A percentile compares a stretch with the other conserved stretches of the same genome.
Conservation (phyloP, 2,329 filamentous ascomycete genomes). For the Fusarium tuaranense region DNA sequence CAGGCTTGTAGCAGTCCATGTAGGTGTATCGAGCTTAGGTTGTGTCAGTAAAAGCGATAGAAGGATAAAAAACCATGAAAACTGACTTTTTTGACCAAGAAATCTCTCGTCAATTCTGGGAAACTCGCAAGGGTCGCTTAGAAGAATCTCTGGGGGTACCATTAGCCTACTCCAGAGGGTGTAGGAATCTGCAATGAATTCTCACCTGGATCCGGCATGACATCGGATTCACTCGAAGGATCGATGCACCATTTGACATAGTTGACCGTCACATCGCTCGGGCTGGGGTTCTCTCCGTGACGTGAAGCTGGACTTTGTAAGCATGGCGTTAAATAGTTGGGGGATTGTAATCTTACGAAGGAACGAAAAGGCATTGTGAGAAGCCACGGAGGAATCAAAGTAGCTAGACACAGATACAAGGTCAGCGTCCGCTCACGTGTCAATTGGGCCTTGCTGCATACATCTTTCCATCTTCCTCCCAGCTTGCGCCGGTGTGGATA, state of each 20-base stretch:
- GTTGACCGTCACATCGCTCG: background rate
- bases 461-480: background rate
- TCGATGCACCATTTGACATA: constrained; percentile 1
- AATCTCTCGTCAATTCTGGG: background rate
- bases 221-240: background rate
- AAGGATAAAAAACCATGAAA: background rate
- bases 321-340: background rate
- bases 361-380: background rate
- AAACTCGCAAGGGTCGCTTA: background rate
- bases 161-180: background rate
- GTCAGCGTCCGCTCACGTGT: background rate
- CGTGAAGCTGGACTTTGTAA: background rate
- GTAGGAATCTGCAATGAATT: background rate
- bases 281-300: background rate
- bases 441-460: background rate
- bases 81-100: background rate
- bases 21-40: background rate
- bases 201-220: background rate
- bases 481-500: background rate
- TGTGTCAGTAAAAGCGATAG: background rate
- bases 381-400: background rate
- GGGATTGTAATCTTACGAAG: background rate
- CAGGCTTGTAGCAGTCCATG: background rate
- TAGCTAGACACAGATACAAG: background rate
- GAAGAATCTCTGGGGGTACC: background rate